phyloP scores from a whole-genome alignment of 192 early-diverging fungal species.

The Podochytrium sp. region DNA sequence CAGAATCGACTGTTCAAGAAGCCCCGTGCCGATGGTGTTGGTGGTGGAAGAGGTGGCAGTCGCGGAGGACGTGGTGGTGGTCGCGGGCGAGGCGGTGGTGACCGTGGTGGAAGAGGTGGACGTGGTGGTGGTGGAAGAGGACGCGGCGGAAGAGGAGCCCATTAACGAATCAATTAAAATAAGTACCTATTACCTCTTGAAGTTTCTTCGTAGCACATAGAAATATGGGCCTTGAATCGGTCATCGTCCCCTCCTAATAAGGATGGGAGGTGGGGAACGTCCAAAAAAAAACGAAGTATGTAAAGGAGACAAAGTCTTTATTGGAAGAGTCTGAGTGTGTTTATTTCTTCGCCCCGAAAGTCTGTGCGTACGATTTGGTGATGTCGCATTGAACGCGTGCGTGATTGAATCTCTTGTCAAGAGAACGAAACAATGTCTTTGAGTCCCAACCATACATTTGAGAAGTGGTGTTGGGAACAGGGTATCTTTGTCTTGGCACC shows the following conservation, averaged over 20 bases:
- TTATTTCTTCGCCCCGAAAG: conserved; percentile 21
- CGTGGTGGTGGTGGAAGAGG: too few relatives aligned
- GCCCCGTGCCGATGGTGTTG: conserved; percentile 25
- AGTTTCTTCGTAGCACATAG: too few relatives aligned
- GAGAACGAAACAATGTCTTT: conserved; percentile 19
- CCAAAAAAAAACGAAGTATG: too few relatives aligned
- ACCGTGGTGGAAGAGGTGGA: background rate
- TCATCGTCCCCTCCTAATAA: too few relatives aligned
- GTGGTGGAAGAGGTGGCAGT: conserved; percentile 24
- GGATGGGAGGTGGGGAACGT: too few relatives aligned
- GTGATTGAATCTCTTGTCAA: conserved; percentile 28
- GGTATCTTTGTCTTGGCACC: conserved; percentile 21
- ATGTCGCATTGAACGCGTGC: conserved; percentile 31
- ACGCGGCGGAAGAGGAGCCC: too few relatives aligned
- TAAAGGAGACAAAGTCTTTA: too few relatives aligned
- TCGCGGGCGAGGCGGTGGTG: background rate
- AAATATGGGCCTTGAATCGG: too few relatives aligned
- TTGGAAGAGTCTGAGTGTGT: too few relatives aligned
- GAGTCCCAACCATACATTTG: conserved; percentile 45
- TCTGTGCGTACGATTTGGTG: conserved; percentile 25
- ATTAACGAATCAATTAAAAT: too few relatives aligned
- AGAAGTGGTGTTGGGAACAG: conserved; percentile 36
- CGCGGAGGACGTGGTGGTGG: background rate
- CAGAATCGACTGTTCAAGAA: conserved; percentile 36
- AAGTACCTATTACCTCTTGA: too few relatives aligned